Conservation (phyloP, 495 filamentous ascomycete genomes). For the Lasiosphaeris hirsuta region DNA sequence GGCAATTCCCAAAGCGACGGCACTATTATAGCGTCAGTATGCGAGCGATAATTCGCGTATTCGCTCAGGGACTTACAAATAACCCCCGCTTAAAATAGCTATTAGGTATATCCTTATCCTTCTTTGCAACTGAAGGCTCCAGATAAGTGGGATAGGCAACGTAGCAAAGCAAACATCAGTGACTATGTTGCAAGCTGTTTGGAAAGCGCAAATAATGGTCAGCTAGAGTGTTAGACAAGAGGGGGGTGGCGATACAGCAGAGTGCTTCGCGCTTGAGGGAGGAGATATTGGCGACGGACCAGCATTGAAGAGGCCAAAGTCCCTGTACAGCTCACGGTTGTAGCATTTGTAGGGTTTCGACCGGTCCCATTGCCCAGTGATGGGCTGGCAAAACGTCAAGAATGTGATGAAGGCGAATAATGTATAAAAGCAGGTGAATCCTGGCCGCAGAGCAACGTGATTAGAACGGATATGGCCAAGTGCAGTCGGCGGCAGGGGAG, state of each 20-base stretch:
- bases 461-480: conserved; percentile 1
- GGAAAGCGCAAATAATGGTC: not conserved
- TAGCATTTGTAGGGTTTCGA: conserved; percentile 27
- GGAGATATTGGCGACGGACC: conserved; percentile 15
- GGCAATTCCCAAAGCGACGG: conserved; percentile 28
- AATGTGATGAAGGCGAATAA: conserved; percentile 34
- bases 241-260: not conserved
- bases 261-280: not conserved
- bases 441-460: conserved; percentile 12
- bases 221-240: not conserved
- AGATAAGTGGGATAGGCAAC: conserved; percentile 43
- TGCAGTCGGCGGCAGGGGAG: not conserved
- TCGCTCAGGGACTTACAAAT: conserved; percentile 30
- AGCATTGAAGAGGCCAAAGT: conserved; percentile 39
- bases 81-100: conserved; percentile 43
- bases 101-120: conserved; percentile 40
- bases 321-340: conserved; percentile 27
- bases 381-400: conserved; percentile 34
- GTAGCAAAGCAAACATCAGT: conserved; percentile 46
- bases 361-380: conserved; percentile 34
- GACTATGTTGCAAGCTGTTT: conserved; percentile 40
- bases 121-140: conserved; percentile 41
- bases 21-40: conserved; percentile 5
- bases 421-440: conserved; percentile 33
- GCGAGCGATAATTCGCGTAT: not conserved